These are phyloP conservation scores for Scutellaria minor DNA, from an alignment of 257 asterid species.

Conservation along the genomic window DNA sequence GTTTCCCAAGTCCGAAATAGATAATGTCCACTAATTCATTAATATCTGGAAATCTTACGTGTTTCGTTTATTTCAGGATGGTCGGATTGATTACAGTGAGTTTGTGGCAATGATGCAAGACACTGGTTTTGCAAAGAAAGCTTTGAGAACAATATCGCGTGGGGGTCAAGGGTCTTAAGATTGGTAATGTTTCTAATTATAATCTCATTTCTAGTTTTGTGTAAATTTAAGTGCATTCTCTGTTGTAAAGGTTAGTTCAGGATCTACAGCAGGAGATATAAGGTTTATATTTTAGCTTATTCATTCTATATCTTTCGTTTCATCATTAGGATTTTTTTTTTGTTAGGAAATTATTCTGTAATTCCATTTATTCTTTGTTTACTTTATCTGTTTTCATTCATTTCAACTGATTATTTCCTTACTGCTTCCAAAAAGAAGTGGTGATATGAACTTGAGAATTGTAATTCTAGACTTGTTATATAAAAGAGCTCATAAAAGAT, in stretches of 20 bases:
- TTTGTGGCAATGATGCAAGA: slow-evolving; percentile 87
- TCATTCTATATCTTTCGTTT: slow-evolving; percentile 16
- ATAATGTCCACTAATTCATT: no score
- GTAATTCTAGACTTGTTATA: no score
- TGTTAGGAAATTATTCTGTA: neutral
- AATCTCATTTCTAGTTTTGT: neutral
- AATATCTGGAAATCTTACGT: neutral
- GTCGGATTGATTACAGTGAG: slow-evolving; percentile 74
- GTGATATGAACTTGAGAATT: neutral
- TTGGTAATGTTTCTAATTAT: slow-evolving; percentile 1
- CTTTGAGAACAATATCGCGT: slow-evolving; percentile 20
- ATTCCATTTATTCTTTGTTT: neutral
- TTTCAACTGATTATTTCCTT: neutral
- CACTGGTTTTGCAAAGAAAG: slow-evolving; percentile 51
- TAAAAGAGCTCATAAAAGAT: no score
- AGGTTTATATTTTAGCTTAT: slow-evolving; percentile 22
- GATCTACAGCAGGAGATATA: slow-evolving; percentile 17
- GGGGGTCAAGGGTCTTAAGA: slow-evolving; percentile 11
- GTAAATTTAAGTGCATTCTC: neutral
- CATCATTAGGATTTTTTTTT: neutral
- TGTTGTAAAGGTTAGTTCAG: slow-evolving; percentile 40
- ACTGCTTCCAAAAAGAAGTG: neutral
- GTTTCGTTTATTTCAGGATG: slow-evolving; percentile 55
- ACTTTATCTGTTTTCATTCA: neutral
- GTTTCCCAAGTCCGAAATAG: neutral